A percentile compares a stretch with the other conserved stretches of the same genome.
Evolutionary conservation across 306 rosid genomes (phyloP).

Genomic region (Cyamopsis tetragonoloba): DNA sequence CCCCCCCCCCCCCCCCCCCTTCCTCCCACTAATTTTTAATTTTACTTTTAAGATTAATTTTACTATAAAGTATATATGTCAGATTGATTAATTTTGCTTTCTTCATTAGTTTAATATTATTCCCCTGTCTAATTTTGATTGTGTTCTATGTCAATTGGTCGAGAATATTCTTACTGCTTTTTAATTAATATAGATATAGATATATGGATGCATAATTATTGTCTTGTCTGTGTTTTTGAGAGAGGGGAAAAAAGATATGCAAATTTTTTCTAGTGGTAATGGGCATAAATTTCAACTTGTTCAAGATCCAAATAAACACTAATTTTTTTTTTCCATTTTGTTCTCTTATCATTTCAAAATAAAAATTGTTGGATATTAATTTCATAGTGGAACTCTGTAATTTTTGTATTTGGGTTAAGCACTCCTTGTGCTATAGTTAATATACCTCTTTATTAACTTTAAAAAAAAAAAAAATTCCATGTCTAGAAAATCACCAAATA

Average conservation of each 20-base stretch:
- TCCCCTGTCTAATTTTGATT: background rate
- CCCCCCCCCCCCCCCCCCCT: background rate
- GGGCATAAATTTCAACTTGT: too few relatives aligned
- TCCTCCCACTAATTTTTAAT: background rate
- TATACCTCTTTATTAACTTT: too few relatives aligned
- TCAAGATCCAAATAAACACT: background rate
- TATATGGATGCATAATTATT: background rate
- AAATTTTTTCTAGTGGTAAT: too few relatives aligned
- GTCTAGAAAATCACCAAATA: background rate
- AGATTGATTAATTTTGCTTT: background rate
- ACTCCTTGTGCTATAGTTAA: too few relatives aligned
- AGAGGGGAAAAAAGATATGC: too few relatives aligned
- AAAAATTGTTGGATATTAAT: background rate
- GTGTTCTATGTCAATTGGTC: background rate
- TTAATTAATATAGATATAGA: background rate
- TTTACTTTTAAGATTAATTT: background rate
- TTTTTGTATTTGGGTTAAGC: too few relatives aligned
- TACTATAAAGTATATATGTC: background rate
- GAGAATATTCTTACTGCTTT: slow-evolving; percentile 20
- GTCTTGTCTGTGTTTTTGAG: slow-evolving; percentile 1
- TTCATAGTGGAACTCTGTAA: too few relatives aligned
- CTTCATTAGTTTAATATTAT: slow-evolving; percentile 12
- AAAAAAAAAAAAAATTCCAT: too few relatives aligned
- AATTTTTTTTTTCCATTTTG: background rate
- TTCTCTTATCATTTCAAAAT: background rate